phyloP scores from a whole-genome alignment of 495 filamentous ascomycete species.

The Lophiotrema nucula region DNA sequence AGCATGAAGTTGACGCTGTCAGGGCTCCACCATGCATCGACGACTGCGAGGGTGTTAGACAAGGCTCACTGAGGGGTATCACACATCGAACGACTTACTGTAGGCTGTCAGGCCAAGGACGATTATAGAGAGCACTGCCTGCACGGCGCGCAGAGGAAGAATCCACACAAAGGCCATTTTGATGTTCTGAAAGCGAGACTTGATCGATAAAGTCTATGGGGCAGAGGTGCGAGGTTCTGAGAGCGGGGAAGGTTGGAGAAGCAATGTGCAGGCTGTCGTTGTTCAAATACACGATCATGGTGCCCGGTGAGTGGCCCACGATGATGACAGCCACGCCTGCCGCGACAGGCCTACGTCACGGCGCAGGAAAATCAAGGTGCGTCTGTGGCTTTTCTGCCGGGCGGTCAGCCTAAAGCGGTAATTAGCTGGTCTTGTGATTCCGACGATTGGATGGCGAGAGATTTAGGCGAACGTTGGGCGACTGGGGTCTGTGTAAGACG shows the following conservation, averaged over 20 bases:
- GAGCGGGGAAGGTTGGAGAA: neutral
- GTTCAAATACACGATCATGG: neutral
- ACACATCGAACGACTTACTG: constrained; percentile 49
- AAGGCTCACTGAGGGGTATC: neutral
- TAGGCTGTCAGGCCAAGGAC: constrained; percentile 75
- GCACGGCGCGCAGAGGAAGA: constrained; percentile 57
- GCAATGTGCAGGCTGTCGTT: neutral
- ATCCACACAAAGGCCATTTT: constrained; percentile 6
- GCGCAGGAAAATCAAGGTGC: neutral
- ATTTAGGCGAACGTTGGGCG: neutral
- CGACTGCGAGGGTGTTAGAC: constrained; percentile 29
- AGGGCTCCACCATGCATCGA: constrained; percentile 42
- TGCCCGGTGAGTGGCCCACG: neutral
- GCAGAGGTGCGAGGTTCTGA: neutral
- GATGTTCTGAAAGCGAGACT: neutral
- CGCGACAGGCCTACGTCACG: neutral
- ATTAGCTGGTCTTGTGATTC: neutral
- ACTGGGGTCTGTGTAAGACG: neutral
- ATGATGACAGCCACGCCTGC: neutral
- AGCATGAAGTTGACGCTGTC: constrained; percentile 65
- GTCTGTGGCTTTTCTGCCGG: constrained; percentile 9
- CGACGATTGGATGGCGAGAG: neutral
- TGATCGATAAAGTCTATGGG: no score
- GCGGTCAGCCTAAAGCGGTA: neutral
- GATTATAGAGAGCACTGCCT: constrained; percentile 67